Evolutionary conservation across 2,329 filamentous ascomycete genomes (phyloP).

Genomic region (Hypoxylon sp.): DNA sequence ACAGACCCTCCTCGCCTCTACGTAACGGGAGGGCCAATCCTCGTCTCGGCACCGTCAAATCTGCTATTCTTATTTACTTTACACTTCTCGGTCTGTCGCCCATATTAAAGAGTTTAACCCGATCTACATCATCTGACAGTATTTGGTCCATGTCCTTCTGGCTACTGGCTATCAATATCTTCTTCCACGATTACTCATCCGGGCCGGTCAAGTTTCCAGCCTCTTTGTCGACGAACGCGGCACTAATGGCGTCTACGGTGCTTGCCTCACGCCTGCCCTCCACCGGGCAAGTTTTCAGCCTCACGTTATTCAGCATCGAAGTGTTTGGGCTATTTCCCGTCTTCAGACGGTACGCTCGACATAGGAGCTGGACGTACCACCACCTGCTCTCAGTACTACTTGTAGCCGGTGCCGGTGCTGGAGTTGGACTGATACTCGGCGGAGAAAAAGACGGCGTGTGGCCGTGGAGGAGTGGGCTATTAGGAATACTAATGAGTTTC

Average conservation of each 20-base stretch:
- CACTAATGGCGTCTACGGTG: slow-evolving; percentile 95
- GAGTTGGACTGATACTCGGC: slow-evolving; percentile 73
- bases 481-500: slow-evolving; percentile 82
- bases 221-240: slow-evolving; percentile 90
- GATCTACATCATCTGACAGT: slow-evolving; percentile 89
- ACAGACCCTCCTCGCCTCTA: slow-evolving; percentile 51
- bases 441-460: slow-evolving; percentile 56
- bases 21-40: slow-evolving; percentile 59
- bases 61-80: slow-evolving; percentile 91
- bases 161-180: slow-evolving; percentile 94
- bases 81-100: slow-evolving; percentile 91
- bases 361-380: slow-evolving; percentile 85
- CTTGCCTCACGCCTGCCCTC: slow-evolving; percentile 88
- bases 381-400: slow-evolving; percentile 79
- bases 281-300: slow-evolving; percentile 92
- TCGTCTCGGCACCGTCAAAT: slow-evolving; percentile 85
- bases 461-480: slow-evolving; percentile 68
- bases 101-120: slow-evolving; percentile 95
- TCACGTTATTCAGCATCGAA: slow-evolving; percentile 96
- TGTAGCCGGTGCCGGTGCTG: slow-evolving; percentile 82
- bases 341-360: slow-evolving; percentile 87
- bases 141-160: slow-evolving; percentile 98
- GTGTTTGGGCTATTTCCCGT: slow-evolving; percentile 98
- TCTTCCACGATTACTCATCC: slow-evolving; percentile 95
- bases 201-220: slow-evolving; percentile 74